Evolutionary conservation across 345 rosid species (phyloP).

Genomic region (Arabis hirsuta): DNA sequence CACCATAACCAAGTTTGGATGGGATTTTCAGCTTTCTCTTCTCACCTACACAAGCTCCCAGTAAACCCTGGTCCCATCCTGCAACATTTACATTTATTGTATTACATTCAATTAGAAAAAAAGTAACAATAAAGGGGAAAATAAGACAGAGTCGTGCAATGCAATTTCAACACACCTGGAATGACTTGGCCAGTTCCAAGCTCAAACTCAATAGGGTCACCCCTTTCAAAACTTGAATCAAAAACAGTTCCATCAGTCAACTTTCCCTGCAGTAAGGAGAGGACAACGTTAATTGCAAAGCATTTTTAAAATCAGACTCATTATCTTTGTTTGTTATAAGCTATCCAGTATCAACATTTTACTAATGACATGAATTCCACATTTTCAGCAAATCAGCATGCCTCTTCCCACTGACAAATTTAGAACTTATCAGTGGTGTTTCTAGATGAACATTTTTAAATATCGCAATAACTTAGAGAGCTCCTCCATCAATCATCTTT

Average conservation of each 20-base stretch:
- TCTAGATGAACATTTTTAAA: neutral
- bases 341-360: neutral
- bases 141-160: neutral
- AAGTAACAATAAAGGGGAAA: neutral
- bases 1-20: conserved; percentile 91
- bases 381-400: too few species aligned
- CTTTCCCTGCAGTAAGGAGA: conserved; percentile 61
- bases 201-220: conserved; percentile 95
- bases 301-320: neutral
- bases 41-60: conserved; percentile 91
- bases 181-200: conserved; percentile 96
- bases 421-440: neutral
- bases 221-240: conserved; percentile 97
- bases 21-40: conserved; percentile 95
- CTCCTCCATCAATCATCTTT: neutral
- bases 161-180: conserved; percentile 60
- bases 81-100: conserved; percentile 17
- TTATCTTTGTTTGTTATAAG: neutral
- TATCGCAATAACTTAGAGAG: neutral
- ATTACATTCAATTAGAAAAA: neutral
- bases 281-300: neutral
- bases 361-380: too few species aligned
- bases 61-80: conserved; percentile 98
- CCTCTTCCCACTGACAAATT: neutral
- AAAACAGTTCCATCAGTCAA: conserved; percentile 95